These are phyloP conservation scores for Capsella rubella DNA, from an alignment of 441 rosid species.

Conservation along the genomic window DNA sequence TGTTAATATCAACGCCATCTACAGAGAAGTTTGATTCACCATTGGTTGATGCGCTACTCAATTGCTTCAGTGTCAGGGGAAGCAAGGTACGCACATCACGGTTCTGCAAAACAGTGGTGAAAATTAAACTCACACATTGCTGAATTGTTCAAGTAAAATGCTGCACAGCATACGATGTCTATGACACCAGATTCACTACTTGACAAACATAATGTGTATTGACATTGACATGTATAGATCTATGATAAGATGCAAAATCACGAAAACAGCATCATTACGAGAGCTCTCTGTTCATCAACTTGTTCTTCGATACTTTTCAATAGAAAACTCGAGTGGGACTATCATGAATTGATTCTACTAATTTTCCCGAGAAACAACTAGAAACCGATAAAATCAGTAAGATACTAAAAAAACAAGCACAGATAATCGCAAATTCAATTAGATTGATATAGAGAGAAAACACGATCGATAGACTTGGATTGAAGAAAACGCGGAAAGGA, in stretches of 20 bases:
- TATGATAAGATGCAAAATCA: constrained; percentile 14
- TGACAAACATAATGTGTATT: background rate
- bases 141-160: constrained; percentile 12
- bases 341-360: background rate
- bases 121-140: background rate
- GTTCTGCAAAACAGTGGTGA: constrained; percentile 57
- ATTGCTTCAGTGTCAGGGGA: constrained; percentile 85
- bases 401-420: background rate
- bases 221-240: constrained; percentile 7
- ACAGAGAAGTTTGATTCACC: constrained; percentile 73
- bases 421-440: background rate
- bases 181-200: constrained; percentile 12
- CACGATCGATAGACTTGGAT: background rate
- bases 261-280: background rate
- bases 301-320: background rate
- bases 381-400: constrained; percentile 13
- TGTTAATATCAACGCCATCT: constrained; percentile 82
- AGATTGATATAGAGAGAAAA: background rate
- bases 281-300: constrained; percentile 2
- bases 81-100: constrained; percentile 77
- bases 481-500: constrained; percentile 8
- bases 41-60: constrained; percentile 59
- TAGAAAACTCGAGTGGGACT: background rate
- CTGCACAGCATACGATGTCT: constrained; percentile 4
- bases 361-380: constrained; percentile 31